Base-by-base conservation (phyloP, 371 early-diverging fungal genomes). In the Mycotypha africana region DNA sequence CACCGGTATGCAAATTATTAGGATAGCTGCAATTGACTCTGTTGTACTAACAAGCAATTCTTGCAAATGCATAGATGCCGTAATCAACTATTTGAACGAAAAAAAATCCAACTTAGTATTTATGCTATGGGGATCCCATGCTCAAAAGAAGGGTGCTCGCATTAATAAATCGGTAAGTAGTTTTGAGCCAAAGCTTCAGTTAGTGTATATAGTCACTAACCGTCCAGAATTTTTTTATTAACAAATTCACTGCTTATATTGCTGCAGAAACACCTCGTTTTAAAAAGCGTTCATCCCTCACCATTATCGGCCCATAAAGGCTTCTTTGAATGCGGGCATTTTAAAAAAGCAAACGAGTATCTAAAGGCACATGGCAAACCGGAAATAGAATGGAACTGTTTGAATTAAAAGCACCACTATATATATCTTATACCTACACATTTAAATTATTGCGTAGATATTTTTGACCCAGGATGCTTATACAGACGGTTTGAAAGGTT, bases 121-220 rank as follows among this genome's bases (percentile, higher is more conserved):
- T 70, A 83, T 99, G 69, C 77, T 98, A n/a, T 53, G 99, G 98
- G 99, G 99, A n/a, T 53, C 61, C 4, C 77, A 85, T 64, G 95
- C 97, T 10, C 86, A 89, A 51, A 81, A 85, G 65, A 89, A 92
- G 44, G 84, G 82, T 6, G 59, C 67, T 0, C 54, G 56, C 25
- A 77, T 88, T 23, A 49, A 75, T 25, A 71, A 77, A 50, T 66
- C 67, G 40, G 84, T 81, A 71, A 53, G 42, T 35, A 16, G n/a
- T n/a, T n/a, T n/a, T n/a, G n/a, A n/a, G n/a, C n/a, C n/a, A n/a
- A n/a, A n/a, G n/a, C n/a, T n/a, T n/a, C n/a, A n/a, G n/a, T n/a
- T n/a, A n/a, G n/a, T n/a, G n/a, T n/a, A n/a, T n/a, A n/a, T n/a
- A n/a, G n/a, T n/a, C n/a, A n/a, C n/a, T n/a, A n/a, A n/a, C n/a